These are phyloP conservation scores for Pythium oligandrum DNA, from an alignment of 352 stramenopile species.

Conservation along the genomic window DNA sequence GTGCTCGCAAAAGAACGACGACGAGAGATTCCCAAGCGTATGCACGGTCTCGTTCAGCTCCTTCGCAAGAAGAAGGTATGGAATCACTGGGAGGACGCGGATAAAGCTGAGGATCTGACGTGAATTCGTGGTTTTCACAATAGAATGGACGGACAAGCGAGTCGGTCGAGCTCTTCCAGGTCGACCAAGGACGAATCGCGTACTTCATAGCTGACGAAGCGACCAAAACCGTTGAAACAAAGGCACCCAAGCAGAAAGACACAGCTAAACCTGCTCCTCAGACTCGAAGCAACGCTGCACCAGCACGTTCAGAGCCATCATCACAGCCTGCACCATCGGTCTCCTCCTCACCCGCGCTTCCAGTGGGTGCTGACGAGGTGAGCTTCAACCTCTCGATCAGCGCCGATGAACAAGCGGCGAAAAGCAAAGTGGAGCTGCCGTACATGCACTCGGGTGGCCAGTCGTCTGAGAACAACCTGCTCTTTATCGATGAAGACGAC, in stretches of 20 bases:
- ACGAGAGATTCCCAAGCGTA: slow-evolving; percentile 49
- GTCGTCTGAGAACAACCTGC: slow-evolving; percentile 23
- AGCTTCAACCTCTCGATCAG: slow-evolving; percentile 75
- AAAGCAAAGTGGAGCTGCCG: slow-evolving; percentile 58
- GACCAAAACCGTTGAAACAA: not conserved
- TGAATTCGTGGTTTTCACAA: slow-evolving; percentile 6
- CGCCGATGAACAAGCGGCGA: slow-evolving; percentile 43
- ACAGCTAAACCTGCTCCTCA: not conserved
- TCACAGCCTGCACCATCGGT: not conserved
- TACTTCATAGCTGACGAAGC: slow-evolving; percentile 17
- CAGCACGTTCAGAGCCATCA: not conserved
- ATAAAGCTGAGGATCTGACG: not conserved
- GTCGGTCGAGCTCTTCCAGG: slow-evolving; percentile 61
- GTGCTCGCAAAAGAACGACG: slow-evolving; percentile 54
- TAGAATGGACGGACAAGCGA: slow-evolving; percentile 65
- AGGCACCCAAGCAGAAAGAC: not conserved
- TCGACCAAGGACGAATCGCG: slow-evolving; percentile 15
- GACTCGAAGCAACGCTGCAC: not conserved
- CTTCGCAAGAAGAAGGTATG: slow-evolving; percentile 63
- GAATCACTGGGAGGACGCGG: too few species aligned
- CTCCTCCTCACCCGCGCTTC: slow-evolving; percentile 17
- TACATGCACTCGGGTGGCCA: slow-evolving; percentile 56
- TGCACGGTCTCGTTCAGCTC: slow-evolving; percentile 55
- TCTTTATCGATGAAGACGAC: slow-evolving; percentile 81
- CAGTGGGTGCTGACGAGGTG: slow-evolving; percentile 49